Evolutionary conservation across 1,284 basidiomycete species (phyloP).

Genomic region (Afroboletus lepidellus): DNA sequence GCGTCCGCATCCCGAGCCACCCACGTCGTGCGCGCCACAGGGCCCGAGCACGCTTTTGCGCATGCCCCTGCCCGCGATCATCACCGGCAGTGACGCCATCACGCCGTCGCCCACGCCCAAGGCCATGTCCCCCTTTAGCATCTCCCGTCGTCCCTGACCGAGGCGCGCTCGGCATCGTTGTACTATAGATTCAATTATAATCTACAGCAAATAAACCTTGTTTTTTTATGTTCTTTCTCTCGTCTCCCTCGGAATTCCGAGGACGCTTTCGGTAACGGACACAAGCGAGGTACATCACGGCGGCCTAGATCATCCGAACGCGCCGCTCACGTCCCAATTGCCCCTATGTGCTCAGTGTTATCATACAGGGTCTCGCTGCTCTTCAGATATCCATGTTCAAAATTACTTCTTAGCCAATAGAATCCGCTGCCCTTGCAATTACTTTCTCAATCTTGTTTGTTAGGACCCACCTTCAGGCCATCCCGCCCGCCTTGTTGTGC

Average conservation of each 20-base stretch:
- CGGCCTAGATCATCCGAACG: too few species aligned
- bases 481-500: conserved; percentile 1
- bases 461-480: too few species aligned
- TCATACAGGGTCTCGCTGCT: too few species aligned
- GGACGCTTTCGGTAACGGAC: too few species aligned
- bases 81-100: conserved; percentile 41
- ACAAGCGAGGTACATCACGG: too few species aligned
- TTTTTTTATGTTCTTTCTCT: not conserved
- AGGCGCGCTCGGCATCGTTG: not conserved
- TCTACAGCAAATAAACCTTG: not conserved
- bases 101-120: conserved; percentile 45
- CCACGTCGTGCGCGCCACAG: conserved; percentile 37
- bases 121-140: conserved; percentile 14
- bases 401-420: too few species aligned
- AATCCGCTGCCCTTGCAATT: too few species aligned
- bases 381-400: too few species aligned
- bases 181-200: not conserved
- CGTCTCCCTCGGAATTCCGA: not conserved
- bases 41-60: conserved; percentile 36
- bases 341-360: too few species aligned
- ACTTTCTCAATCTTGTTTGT: too few species aligned
- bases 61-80: conserved; percentile 40
- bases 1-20: conserved; percentile 41
- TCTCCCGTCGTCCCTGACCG: conserved; percentile 12
- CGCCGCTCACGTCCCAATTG: too few species aligned